A percentile compares a stretch with the other conserved stretches of the same genome.
Evolutionary conservation across 805 yeast species (phyloP).

Genomic region (Cyberlindnera amylophila): DNA sequence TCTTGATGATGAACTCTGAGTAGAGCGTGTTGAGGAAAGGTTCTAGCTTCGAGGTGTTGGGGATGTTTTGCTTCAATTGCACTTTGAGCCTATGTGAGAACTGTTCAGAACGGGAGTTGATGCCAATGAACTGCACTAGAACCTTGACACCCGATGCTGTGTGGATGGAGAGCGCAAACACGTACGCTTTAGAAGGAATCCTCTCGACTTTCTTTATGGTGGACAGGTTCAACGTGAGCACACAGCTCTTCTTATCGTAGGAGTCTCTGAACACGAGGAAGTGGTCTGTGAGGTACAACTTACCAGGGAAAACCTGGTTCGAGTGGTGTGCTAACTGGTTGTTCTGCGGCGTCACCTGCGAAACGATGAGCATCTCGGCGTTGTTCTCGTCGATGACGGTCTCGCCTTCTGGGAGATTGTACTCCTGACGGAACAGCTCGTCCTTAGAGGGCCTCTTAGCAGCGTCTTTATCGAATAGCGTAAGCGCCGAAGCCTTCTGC

Average conservation of each 20-base stretch:
- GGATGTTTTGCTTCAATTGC: slow-evolving; percentile 57
- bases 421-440: slow-evolving; percentile 64
- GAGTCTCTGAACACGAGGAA: slow-evolving; percentile 72
- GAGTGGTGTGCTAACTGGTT: slow-evolving; percentile 19
- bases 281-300: slow-evolving; percentile 67
- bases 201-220: slow-evolving; percentile 84
- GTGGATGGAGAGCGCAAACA: slow-evolving; percentile 71
- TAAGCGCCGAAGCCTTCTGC: slow-evolving; percentile 42
- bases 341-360: slow-evolving; percentile 16
- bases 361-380: slow-evolving; percentile 51
- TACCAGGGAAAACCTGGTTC: slow-evolving; percentile 50
- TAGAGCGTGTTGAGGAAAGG: slow-evolving; percentile 70
- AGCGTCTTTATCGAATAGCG: slow-evolving; percentile 37
- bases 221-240: slow-evolving; percentile 67
- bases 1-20: slow-evolving; percentile 78
- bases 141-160: slow-evolving; percentile 64
- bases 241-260: slow-evolving; percentile 64
- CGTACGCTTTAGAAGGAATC: slow-evolving; percentile 68
- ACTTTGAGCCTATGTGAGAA: slow-evolving; percentile 69
- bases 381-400: slow-evolving; percentile 58
- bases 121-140: slow-evolving; percentile 71
- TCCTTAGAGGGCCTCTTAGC: slow-evolving; percentile 38
- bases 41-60: slow-evolving; percentile 56
- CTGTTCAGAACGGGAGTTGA: slow-evolving; percentile 72
- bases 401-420: slow-evolving; percentile 71